These are phyloP conservation scores for Hypoxylon sp. DNA, from an alignment of 2,329 filamentous ascomycete genomes.

Conservation along the genomic window DNA sequence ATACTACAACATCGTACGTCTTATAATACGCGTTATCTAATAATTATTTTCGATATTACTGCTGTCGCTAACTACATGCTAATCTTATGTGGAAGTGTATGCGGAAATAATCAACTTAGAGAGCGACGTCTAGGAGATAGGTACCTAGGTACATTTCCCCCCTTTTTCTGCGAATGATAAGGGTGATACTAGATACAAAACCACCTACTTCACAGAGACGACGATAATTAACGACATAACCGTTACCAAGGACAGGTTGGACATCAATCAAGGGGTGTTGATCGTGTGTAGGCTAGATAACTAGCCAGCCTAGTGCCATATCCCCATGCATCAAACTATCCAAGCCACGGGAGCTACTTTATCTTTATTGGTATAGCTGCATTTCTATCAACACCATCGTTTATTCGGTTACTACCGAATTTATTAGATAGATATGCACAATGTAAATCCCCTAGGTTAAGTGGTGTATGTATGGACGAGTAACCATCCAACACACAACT, in stretches of 20 bases:
- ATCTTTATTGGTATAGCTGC: not conserved
- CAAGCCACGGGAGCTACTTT: slow-evolving; percentile 1
- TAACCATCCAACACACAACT: not conserved
- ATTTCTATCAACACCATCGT: not conserved
- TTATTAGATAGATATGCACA: not conserved
- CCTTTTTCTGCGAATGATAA: not conserved
- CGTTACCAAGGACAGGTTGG: not conserved
- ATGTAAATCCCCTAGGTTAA: not conserved
- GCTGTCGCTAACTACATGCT: not conserved
- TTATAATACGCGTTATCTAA: not conserved
- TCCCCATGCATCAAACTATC: not conserved
- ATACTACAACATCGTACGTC: not conserved
- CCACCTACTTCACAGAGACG: not conserved
- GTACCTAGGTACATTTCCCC: not conserved
- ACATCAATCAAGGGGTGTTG: not conserved
- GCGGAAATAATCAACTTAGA: not conserved
- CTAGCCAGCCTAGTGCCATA: not conserved
- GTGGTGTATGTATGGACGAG: not conserved
- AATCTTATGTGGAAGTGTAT: not conserved
- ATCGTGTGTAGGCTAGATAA: not conserved
- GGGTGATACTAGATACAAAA: not conserved
- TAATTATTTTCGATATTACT: not conserved
- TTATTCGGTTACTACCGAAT: slow-evolving; percentile 1
- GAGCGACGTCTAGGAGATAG: not conserved
- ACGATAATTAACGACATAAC: not conserved